These are phyloP conservation scores for Acanthochlamys bracteata DNA, from an alignment of 106 monocot genomes.

Conservation along the genomic window DNA sequence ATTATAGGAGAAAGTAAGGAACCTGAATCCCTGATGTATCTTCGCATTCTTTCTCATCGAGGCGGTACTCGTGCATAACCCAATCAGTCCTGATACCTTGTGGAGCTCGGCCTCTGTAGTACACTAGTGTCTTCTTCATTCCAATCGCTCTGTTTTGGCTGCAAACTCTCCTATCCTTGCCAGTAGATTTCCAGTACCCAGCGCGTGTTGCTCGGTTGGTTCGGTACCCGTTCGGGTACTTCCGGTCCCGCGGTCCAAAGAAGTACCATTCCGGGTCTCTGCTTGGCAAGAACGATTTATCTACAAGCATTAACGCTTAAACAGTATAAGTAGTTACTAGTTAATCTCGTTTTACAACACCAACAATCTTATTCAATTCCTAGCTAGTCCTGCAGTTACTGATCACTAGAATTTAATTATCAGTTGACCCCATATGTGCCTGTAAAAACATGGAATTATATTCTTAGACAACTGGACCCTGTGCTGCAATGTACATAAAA, in stretches of 20 bases:
- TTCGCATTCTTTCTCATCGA: constrained; percentile 63
- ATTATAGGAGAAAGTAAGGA: neutral
- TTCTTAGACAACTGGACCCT: too few relatives aligned
- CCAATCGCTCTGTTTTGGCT: constrained; percentile 39
- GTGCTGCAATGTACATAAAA: too few relatives aligned
- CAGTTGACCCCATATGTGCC: too few relatives aligned
- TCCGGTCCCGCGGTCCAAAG: constrained; percentile 56
- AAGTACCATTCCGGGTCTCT: constrained; percentile 71
- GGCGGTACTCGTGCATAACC: constrained; percentile 77
- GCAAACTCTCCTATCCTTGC: constrained; percentile 46
- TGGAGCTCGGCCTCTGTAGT: constrained; percentile 59
- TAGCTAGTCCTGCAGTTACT: neutral
- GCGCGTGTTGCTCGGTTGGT: constrained; percentile 57
- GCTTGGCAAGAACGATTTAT: constrained; percentile 61
- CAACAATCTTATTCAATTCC: neutral
- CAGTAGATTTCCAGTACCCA: constrained; percentile 67
- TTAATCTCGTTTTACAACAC: neutral
- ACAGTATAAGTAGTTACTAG: neutral
- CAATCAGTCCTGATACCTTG: constrained; percentile 52
- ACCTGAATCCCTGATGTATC: constrained; percentile 51
- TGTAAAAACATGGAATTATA: too few relatives aligned
- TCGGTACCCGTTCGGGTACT: constrained; percentile 61
- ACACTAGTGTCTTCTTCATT: constrained; percentile 78
- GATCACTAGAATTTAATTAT: too few relatives aligned
- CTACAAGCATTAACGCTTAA: constrained; percentile 13